These are phyloP conservation scores for Myotisia sp. DNA, from an alignment of 2,329 filamentous ascomycete genomes.

Conservation along the genomic window DNA sequence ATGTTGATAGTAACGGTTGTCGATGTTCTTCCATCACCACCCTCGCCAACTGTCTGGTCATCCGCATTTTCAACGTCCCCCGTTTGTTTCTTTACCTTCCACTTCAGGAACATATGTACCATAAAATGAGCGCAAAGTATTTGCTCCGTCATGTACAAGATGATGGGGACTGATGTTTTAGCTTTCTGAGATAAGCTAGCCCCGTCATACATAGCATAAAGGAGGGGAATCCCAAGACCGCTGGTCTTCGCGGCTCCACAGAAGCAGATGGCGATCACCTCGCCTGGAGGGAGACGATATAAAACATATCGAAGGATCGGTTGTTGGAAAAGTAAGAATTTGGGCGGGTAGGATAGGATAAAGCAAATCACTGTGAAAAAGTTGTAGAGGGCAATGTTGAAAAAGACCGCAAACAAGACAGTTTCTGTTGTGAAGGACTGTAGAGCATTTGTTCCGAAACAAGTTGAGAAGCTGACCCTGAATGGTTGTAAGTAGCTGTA, in stretches of 20 bases:
- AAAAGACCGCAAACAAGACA: constrained; percentile 52
- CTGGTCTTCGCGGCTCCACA: constrained; percentile 61
- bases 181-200: constrained; percentile 23
- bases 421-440: constrained; percentile 44
- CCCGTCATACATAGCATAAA: constrained; percentile 47
- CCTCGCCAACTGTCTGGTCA: background rate
- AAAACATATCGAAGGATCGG: constrained; percentile 15
- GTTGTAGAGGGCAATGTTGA: constrained; percentile 54
- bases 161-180: constrained; percentile 25
- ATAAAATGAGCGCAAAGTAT: constrained; percentile 28
- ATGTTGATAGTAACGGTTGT: no score
- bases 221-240: constrained; percentile 53
- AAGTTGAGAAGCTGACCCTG: constrained; percentile 28
- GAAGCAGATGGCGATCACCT: constrained; percentile 58
- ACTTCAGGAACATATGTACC: constrained; percentile 23
- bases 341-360: constrained; percentile 32
- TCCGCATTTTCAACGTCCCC: constrained; percentile 1
- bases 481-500: constrained; percentile 46
- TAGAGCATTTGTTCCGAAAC: constrained; percentile 50
- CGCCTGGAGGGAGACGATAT: constrained; percentile 37
- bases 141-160: constrained; percentile 28
- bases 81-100: constrained; percentile 16
- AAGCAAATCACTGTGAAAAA: constrained; percentile 45
- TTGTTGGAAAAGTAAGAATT: constrained; percentile 1
- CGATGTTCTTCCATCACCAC: no score